Evolutionary conservation across 1,284 basidiomycete species (phyloP), one percentile per base, ranked within the genome.

Genomic region (Phylloboletellus chloephorus): DNA sequence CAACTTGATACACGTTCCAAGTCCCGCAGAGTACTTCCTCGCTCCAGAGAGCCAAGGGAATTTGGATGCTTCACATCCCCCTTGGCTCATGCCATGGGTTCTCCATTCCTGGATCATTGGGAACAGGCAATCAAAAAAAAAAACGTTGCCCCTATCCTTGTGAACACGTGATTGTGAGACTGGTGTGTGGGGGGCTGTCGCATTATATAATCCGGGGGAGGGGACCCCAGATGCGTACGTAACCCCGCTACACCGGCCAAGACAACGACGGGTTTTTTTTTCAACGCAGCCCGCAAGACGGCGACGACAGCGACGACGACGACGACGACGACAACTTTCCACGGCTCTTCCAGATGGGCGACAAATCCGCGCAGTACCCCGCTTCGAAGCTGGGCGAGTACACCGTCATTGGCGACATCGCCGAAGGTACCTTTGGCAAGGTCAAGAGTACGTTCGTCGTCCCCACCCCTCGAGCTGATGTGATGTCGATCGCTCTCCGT

Each of bases 361-460:
- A 59, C 41, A 41, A 28, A 7, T 12, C 11, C n/a, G 44, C n/a
- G 30, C 8, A 48, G 16, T 71, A 64, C 51, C 67, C 79, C 2
- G 67, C 79, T 8, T 76, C 79, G 7, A 84, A 79, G 67, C 76
- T 88, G 19, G 85, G 86, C 39, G 82, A 88, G 64, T 89, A 89
- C 64, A 81, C 73, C 16, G 79, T 89, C 47, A 71, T 79, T 35
- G 66, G 73, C 46, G 82, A 88, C 58, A 88, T 88, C 51, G 87
- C 85, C 37, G 84, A 88, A 47, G 95, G 95, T 13, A 94, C 90
- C 10, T 98, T 98, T 67, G 95, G 94, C 44, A 97, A 97, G 66
- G 95, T 98, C 61, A 98, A 97, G 73, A 88, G 93, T 95, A 65
- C 66, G 90, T 74, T 34, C 31, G 35, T 31, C 29, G 23, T 32